Evolutionary conservation across 495 filamentous ascomycete species (phyloP), one percentile per base, ranked within the genome.

Genomic region (Tetracladium marchalianum): DNA sequence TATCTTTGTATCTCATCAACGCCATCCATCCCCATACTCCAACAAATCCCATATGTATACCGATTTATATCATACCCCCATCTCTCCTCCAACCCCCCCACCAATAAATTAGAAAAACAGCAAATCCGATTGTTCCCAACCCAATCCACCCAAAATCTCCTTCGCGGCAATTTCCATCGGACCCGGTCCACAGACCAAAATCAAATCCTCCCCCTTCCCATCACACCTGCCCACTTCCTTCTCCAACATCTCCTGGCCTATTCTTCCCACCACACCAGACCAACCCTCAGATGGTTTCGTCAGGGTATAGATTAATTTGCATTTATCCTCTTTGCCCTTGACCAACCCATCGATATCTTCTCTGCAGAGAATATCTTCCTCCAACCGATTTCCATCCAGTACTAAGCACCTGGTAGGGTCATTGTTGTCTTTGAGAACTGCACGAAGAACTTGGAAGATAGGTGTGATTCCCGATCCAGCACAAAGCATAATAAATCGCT

Each of bases 401-500:
- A 97, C 73, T 9, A 84, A 57, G 56, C 89, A 93, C 0, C 55
- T 60, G 0, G 81, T 84, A 0, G 57, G 49, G 59, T 85, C 82
- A 9, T 69, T 51, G 3, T 49, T 45, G 52, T 85, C 72, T 22
- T 44, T 32, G 18, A 66, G 35, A 1, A 92, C 77, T 4, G 87
- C 86, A 24, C 87, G 69, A 32, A 96, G 69, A 1, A 96, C 87
- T 51, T 94, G 85, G 66, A 82, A 95, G 45, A 96, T 85, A 1
- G 90, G 90, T 35, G 90, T 97, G 55, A 97, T 86, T 2, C 90
- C 90, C 2, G 77, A 85, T 32, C 90, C 90, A 24, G 75, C 90
- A 50, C 85, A 92, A 41, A 97, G 84, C 90, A 97, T 95, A 52
- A 80, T 69, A 62, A 97, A 89, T 18, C 70, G 72, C 35, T 71